Percentiles rank a stretch among this genome's conserved stretches.
Evolutionary conservation across 2,329 filamentous ascomycete species (phyloP).

Genomic region (Ophiostoma triangulosporum): DNA sequence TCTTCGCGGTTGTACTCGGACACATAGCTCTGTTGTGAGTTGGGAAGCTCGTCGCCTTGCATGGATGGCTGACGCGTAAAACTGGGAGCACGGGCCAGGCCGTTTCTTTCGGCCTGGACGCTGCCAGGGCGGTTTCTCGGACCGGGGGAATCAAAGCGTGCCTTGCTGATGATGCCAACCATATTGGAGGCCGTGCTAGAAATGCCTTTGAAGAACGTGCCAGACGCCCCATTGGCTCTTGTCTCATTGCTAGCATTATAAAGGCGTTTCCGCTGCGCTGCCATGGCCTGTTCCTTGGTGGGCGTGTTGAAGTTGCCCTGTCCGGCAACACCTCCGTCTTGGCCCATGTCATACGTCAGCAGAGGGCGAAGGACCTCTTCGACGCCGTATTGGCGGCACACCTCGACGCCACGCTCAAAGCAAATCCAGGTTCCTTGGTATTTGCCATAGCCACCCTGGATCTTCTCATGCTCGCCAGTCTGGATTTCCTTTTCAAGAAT

Average conservation of each 20-base stretch:
- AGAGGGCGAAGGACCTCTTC: slow-evolving; percentile 64
- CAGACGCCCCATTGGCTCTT: slow-evolving; percentile 51
- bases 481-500: slow-evolving; percentile 97
- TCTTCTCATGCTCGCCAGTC: slow-evolving; percentile 93
- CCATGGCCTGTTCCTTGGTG: slow-evolving; percentile 98
- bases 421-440: slow-evolving; percentile 99
- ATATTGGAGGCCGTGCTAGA: slow-evolving; percentile 86
- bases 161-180: slow-evolving; percentile 92
- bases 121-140: slow-evolving; percentile 38
- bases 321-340: slow-evolving; percentile 58
- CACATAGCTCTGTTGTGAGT: slow-evolving; percentile 72
- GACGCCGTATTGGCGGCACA: slow-evolving; percentile 69
- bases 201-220: slow-evolving; percentile 95
- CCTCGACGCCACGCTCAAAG: slow-evolving; percentile 81
- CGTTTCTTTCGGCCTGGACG: slow-evolving; percentile 25
- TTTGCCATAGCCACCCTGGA: slow-evolving; percentile 95
- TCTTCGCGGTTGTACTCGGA: slow-evolving; percentile 70
- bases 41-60: slow-evolving; percentile 57
- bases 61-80: slow-evolving; percentile 60
- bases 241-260: slow-evolving; percentile 66
- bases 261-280: slow-evolving; percentile 80
- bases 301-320: slow-evolving; percentile 78
- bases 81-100: slow-evolving; percentile 51
- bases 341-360: slow-evolving; percentile 67
- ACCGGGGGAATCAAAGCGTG: slow-evolving; percentile 76